phyloP scores from a whole-genome alignment of 2,329 filamentous ascomycete species.

The Pezicula carpinea region DNA sequence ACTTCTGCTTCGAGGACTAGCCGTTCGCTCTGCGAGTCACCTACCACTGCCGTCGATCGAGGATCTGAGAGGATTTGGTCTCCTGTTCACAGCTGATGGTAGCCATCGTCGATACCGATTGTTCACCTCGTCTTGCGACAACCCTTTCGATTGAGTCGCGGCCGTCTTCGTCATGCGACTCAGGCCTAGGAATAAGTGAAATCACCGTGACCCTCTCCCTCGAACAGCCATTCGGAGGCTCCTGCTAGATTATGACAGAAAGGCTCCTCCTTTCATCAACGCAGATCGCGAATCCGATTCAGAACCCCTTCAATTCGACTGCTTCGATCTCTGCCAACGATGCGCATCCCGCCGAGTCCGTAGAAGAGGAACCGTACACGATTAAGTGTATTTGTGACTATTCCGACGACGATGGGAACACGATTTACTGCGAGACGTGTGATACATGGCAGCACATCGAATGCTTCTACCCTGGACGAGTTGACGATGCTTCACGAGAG shows the following conservation, averaged over 20 bases:
- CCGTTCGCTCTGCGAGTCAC: too few species aligned
- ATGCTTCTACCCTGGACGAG: constrained; percentile 81
- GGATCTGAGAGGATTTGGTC: constrained; percentile 4
- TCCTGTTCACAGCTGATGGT: constrained; percentile 23
- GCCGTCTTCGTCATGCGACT: constrained; percentile 34
- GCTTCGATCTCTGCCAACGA: constrained; percentile 18
- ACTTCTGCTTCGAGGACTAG: too few species aligned
- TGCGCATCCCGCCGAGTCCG: constrained; percentile 38
- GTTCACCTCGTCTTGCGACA: constrained; percentile 23
- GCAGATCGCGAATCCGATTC: constrained; percentile 29
- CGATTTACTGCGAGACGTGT: constrained; percentile 92
- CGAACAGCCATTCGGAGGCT: constrained; percentile 29
- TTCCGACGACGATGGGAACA: constrained; percentile 93
- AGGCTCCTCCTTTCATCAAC: constrained; percentile 29
- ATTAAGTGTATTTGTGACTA: constrained; percentile 98
- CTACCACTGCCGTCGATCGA: constrained; percentile 8
- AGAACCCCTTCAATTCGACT: constrained; percentile 18
- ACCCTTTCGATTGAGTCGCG: constrained; percentile 25
- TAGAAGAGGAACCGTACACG: constrained; percentile 78
- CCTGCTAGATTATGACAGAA: constrained; percentile 35
- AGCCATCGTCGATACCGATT: constrained; percentile 12
- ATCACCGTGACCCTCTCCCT: constrained; percentile 26
- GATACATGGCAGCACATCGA: constrained; percentile 98
- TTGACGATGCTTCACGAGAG: constrained; percentile 65
- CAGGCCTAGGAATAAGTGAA: constrained; percentile 30